phyloP scores from a whole-genome alignment of 805 yeast species.

The Nakazawaea sp. region DNA sequence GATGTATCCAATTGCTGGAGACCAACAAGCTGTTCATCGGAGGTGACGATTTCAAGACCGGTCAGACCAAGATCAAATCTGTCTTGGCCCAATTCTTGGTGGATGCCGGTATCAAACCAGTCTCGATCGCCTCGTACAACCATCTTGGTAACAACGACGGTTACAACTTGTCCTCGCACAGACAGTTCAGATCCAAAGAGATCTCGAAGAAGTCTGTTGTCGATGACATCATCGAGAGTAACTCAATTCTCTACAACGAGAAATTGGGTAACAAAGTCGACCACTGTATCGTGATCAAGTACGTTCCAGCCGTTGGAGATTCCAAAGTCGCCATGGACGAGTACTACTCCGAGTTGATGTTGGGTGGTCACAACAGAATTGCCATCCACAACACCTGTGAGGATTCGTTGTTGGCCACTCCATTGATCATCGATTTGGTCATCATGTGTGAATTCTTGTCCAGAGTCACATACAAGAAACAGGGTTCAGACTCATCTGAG shows the following conservation, averaged over 20 bases:
- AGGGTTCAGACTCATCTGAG: conserved; percentile 27
- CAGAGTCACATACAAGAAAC: conserved; percentile 71
- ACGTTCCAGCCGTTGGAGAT: conserved; percentile 91
- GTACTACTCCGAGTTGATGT: conserved; percentile 92
- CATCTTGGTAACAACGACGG: conserved; percentile 98
- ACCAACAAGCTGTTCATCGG: conserved; percentile 71
- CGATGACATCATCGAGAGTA: conserved; percentile 89
- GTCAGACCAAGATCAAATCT: conserved; percentile 95
- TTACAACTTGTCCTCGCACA: conserved; percentile 81
- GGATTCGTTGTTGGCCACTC: conserved; percentile 91
- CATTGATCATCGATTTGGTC: conserved; percentile 85
- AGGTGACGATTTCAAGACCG: conserved; percentile 96
- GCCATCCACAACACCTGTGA: conserved; percentile 95
- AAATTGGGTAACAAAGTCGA: conserved; percentile 74
- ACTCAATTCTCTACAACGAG: conserved; percentile 76
- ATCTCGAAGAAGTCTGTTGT: conserved; percentile 89
- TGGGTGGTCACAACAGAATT: conserved; percentile 95
- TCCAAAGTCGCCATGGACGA: conserved; percentile 98
- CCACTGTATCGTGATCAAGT: conserved; percentile 93
- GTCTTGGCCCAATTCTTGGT: conserved; percentile 93
- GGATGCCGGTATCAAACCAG: conserved; percentile 95
- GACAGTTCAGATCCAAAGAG: conserved; percentile 93
- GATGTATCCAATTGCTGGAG: conserved; percentile 87
- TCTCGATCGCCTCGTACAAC: conserved; percentile 91
- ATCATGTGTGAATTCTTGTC: conserved; percentile 87